These are phyloP conservation scores for Trifolium pratense DNA, from an alignment of 306 rosid genomes.

Conservation along the genomic window DNA sequence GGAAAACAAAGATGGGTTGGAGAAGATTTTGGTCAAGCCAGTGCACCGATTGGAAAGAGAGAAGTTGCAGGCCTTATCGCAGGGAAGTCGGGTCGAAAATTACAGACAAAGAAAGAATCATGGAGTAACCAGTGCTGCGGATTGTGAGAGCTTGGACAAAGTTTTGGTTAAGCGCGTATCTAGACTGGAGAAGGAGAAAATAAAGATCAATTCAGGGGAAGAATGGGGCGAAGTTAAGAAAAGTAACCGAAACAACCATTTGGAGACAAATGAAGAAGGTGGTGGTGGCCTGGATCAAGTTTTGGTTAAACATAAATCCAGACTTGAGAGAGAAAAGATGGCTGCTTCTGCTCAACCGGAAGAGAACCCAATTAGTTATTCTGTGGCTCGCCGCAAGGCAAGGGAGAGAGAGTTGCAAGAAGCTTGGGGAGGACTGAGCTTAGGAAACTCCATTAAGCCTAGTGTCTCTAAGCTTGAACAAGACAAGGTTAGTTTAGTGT, in stretches of 20 bases:
- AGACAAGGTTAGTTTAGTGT: conserved; percentile 71
- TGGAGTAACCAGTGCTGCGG: conserved; percentile 42
- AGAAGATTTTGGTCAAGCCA: conserved; percentile 66
- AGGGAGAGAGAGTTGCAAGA: conserved; percentile 85
- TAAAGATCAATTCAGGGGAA: conserved; percentile 51
- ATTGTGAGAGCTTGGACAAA: conserved; percentile 75
- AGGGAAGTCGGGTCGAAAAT: conserved; percentile 44
- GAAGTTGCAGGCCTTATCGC: conserved; percentile 58
- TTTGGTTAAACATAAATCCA: conserved; percentile 71
- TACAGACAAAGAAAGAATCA: conserved; percentile 49
- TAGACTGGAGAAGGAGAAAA: conserved; percentile 78
- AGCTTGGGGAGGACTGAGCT: conserved; percentile 83
- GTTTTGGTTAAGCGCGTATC: conserved; percentile 82
- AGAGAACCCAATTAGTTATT: conserved; percentile 50
- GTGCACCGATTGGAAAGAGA: conserved; percentile 73
- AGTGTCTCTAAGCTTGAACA: conserved; percentile 73
- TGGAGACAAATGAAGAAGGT: conserved; percentile 47
- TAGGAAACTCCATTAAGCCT: conserved; percentile 85
- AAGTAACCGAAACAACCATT: conserved; percentile 42
- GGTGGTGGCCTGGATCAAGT: conserved; percentile 71
- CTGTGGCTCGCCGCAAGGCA: conserved; percentile 64
- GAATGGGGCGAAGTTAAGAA: conserved; percentile 48
- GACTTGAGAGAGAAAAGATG: conserved; percentile 79
- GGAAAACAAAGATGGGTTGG: conserved; percentile 59
- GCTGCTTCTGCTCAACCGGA: conserved; percentile 61